Conservation (phyloP, 768 basidiomycete species). For the Fistulinella prunicolor region DNA sequence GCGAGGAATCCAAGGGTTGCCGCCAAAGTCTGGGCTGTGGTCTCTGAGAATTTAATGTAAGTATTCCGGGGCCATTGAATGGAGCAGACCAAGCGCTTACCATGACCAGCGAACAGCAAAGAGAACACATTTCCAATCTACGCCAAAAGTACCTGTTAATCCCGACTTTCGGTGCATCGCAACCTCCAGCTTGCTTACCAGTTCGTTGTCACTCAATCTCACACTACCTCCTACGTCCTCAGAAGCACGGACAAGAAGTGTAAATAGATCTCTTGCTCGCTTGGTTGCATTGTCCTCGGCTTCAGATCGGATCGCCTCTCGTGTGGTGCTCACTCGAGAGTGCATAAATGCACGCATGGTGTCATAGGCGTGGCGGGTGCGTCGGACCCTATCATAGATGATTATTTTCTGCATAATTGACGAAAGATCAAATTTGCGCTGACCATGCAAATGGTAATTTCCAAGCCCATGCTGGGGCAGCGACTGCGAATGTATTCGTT, state of each 20-base stretch:
- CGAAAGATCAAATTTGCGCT: background rate
- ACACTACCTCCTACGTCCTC: slow-evolving; percentile 17
- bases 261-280: slow-evolving; percentile 20
- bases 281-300: background rate
- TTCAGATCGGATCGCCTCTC: slow-evolving; percentile 11
- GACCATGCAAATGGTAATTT: slow-evolving; percentile 21
- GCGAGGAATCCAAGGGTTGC: slow-evolving; percentile 33
- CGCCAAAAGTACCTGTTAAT: background rate
- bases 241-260: slow-evolving; percentile 20
- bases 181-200: slow-evolving; percentile 7
- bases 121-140: slow-evolving; percentile 55
- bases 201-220: slow-evolving; percentile 14
- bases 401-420: no score
- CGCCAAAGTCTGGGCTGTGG: slow-evolving; percentile 32
- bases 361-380: slow-evolving; percentile 19
- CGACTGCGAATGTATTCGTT: slow-evolving; percentile 13
- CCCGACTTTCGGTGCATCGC: background rate
- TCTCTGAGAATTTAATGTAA: slow-evolving; percentile 23
- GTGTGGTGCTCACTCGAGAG: slow-evolving; percentile 6
- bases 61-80: background rate
- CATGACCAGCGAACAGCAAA: slow-evolving; percentile 59
- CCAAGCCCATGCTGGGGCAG: slow-evolving; percentile 23
- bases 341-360: slow-evolving; percentile 22
- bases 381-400: slow-evolving; percentile 16
- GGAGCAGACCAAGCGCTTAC: slow-evolving; percentile 24